Evolutionary conservation across 108 stramenopile genomes (phyloP).

Genomic region (Chaetoceros muelleri): DNA sequence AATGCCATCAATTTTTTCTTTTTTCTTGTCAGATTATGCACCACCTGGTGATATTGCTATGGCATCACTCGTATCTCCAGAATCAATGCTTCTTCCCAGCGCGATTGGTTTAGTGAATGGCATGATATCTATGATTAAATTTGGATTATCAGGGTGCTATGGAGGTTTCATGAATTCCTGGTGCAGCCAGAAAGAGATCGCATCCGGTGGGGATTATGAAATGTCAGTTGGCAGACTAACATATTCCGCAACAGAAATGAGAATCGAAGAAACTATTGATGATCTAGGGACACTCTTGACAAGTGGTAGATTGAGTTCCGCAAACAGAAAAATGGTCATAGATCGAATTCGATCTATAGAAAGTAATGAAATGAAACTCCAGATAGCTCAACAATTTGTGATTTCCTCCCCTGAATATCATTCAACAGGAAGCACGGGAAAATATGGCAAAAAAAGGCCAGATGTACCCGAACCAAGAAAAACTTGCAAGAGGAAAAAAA

Average conservation of each 20-base stretch:
- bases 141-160: constrained; percentile 26
- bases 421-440: neutral
- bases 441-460: neutral
- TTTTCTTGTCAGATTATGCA: constrained; percentile 35
- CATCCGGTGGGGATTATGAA: neutral
- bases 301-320: constrained; percentile 7
- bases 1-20: constrained; percentile 35
- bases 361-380: neutral
- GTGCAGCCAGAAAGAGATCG: neutral
- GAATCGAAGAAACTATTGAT: constrained; percentile 8
- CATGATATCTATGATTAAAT: constrained; percentile 29
- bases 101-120: constrained; percentile 30
- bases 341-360: neutral
- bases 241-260: neutral
- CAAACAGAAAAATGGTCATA: neutral
- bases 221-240: neutral
- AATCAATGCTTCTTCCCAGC: constrained; percentile 29
- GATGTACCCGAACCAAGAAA: neutral
- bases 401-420: neutral
- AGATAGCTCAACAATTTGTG: neutral
- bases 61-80: constrained; percentile 26
- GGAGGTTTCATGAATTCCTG: neutral
- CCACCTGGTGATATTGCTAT: constrained; percentile 14
- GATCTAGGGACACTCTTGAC: constrained; percentile 15
- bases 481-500: constrained; percentile 14